Percentiles rank a stretch among this genome's conserved stretches.
phyloP scores from a whole-genome alignment of 768 basidiomycete species.

The Hygrophorus russula region DNA sequence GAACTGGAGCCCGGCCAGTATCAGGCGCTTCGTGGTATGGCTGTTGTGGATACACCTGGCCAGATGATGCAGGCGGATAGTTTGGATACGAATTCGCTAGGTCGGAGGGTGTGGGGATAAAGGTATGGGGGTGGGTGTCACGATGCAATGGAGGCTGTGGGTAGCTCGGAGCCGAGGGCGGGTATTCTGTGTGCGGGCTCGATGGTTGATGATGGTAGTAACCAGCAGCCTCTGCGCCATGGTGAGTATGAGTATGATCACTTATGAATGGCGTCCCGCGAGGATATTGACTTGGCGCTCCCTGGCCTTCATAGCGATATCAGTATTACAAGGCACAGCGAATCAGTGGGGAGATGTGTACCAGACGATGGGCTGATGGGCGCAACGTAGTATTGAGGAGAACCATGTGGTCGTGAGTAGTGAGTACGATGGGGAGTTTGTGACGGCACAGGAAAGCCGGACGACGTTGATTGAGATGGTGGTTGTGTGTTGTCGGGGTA shows the following conservation, averaged over 20 bases:
- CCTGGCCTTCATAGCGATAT: too few relatives aligned
- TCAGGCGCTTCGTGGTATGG: conserved; percentile 3
- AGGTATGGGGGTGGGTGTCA: conserved; percentile 13
- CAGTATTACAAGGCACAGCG: too few relatives aligned
- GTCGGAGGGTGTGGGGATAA: conserved; percentile 41
- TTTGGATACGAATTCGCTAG: conserved; percentile 22
- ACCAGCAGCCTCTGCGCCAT: conserved; percentile 1
- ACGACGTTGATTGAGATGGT: neutral
- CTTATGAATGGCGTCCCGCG: too few relatives aligned
- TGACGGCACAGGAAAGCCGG: neutral
- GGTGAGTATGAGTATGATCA: too few relatives aligned
- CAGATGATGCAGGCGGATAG: conserved; percentile 12
- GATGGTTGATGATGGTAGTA: conserved; percentile 16
- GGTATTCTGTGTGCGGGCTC: conserved; percentile 9
- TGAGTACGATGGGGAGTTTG: neutral
- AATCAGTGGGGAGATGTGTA: too few relatives aligned
- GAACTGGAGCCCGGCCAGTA: neutral
- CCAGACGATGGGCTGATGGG: too few relatives aligned
- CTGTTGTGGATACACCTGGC: conserved; percentile 12
- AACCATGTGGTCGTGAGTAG: too few relatives aligned
- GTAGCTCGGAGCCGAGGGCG: conserved; percentile 10
- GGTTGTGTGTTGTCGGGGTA: neutral
- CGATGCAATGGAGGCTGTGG: conserved; percentile 5
- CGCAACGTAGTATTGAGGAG: too few relatives aligned
- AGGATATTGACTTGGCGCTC: too few relatives aligned